Percentiles rank a stretch among this genome's conserved stretches.
phyloP scores from a whole-genome alignment of 805 yeast species.

The Ogataea glucozyma region DNA sequence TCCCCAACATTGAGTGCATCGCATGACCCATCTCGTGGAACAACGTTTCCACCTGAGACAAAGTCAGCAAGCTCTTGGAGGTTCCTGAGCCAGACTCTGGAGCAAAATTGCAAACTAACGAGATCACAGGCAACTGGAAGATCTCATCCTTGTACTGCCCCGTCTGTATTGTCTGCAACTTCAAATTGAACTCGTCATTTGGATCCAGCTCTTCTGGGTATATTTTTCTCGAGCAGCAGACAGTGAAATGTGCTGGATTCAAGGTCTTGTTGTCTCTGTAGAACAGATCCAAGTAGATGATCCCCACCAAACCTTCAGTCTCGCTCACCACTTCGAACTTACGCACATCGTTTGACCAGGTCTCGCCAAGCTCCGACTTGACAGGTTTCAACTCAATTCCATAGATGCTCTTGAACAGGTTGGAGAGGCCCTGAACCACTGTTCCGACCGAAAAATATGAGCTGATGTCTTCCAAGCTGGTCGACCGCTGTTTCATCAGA shows the following conservation, averaged over 20 bases:
- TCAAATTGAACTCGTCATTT: constrained; percentile 39
- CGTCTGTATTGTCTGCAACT: constrained; percentile 34
- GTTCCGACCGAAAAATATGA: constrained; percentile 82
- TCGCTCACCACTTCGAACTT: constrained; percentile 75
- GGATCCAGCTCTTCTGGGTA: constrained; percentile 52
- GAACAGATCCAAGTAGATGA: constrained; percentile 85
- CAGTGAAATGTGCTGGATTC: constrained; percentile 93
- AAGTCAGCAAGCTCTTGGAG: constrained; percentile 57
- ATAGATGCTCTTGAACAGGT: constrained; percentile 68
- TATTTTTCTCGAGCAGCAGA: constrained; percentile 86
- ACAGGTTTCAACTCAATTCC: constrained; percentile 76
- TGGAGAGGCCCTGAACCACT: constrained; percentile 78
- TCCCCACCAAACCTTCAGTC: constrained; percentile 65
- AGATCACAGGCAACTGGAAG: constrained; percentile 86
- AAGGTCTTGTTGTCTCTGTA: constrained; percentile 73
- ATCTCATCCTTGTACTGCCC: constrained; percentile 44
- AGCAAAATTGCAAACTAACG: constrained; percentile 81
- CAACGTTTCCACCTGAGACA: constrained; percentile 85
- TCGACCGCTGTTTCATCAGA: constrained; percentile 36
- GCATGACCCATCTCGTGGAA: constrained; percentile 99
- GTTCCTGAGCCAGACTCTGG: constrained; percentile 36
- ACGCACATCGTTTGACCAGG: constrained; percentile 87
- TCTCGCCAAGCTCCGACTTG: constrained; percentile 66
- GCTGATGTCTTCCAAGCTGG: constrained; percentile 51
- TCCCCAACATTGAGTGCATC: constrained; percentile 94